A percentile compares a stretch with the other conserved stretches of the same genome.
Conservation (phyloP, 2,329 filamentous ascomycete genomes). For the Epichloe baconii region DNA sequence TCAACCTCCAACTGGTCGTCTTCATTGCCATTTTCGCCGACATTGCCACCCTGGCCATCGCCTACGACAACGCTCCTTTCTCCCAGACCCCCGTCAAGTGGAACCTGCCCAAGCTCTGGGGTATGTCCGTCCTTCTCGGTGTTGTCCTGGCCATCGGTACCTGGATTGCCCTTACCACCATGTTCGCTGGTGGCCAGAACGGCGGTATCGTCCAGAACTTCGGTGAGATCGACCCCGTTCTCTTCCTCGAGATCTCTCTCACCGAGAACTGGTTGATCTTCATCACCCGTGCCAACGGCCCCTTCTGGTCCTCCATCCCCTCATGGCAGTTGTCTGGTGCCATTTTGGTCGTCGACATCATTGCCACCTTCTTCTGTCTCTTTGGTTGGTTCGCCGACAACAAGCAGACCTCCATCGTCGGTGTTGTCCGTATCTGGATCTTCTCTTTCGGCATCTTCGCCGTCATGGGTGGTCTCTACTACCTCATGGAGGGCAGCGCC, state of each 20-base stretch:
- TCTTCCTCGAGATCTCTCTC: constrained; percentile 83
- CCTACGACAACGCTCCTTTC: constrained; percentile 85
- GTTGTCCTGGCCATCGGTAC: constrained; percentile 69
- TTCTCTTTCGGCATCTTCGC: constrained; percentile 86
- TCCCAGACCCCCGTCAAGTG: constrained; percentile 82
- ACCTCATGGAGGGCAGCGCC: constrained; percentile 66
- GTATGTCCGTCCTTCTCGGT: constrained; percentile 76
- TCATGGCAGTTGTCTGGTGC: constrained; percentile 74
- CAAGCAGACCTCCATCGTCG: constrained; percentile 61
- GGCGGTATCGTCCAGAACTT: constrained; percentile 86
- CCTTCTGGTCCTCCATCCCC: constrained; percentile 81
- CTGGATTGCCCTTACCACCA: constrained; percentile 82
- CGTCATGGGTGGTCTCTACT: constrained; percentile 60
- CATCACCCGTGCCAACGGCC: constrained; percentile 85
- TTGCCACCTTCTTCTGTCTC: constrained; percentile 75
- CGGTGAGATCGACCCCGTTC: constrained; percentile 65
- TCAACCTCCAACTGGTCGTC: constrained; percentile 79
- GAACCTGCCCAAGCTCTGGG: constrained; percentile 91
- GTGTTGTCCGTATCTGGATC: constrained; percentile 80
- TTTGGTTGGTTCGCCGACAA: constrained; percentile 65
- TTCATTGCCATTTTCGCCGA: constrained; percentile 94
- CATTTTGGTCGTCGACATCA: constrained; percentile 67
- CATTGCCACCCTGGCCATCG: constrained; percentile 81
- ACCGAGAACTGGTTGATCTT: constrained; percentile 96
- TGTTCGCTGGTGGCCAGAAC: constrained; percentile 53